A percentile compares a stretch with the other conserved stretches of the same genome.
Evolutionary conservation across 1,284 basidiomycete genomes (phyloP).

Genomic region (Ustilago trichophora): DNA sequence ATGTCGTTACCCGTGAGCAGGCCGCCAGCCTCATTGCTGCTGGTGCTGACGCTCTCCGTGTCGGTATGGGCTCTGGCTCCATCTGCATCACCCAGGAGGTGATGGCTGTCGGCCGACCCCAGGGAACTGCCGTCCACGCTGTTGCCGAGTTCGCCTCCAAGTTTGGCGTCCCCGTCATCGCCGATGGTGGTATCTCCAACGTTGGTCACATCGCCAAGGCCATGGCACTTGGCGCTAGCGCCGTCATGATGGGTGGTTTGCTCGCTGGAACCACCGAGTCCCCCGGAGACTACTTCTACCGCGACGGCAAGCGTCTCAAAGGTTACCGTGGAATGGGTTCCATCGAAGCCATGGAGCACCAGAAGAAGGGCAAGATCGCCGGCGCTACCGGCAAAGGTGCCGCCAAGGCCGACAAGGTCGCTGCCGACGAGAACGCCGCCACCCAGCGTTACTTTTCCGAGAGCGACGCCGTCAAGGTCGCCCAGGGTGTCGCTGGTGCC

Average conservation of each 20-base stretch:
- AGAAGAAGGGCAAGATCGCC: slow-evolving; percentile 57
- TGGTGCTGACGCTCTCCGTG: slow-evolving; percentile 90
- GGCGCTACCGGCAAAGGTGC: slow-evolving; percentile 68
- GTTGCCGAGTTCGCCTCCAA: slow-evolving; percentile 91
- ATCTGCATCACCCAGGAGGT: slow-evolving; percentile 99
- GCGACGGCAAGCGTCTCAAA: slow-evolving; percentile 98
- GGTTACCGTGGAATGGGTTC: slow-evolving; percentile 98
- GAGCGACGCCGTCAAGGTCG: slow-evolving; percentile 91
- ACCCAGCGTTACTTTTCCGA: slow-evolving; percentile 98
- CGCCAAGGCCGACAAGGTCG: slow-evolving; percentile 70
- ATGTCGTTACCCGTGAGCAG: slow-evolving; percentile 97
- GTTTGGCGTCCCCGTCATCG: slow-evolving; percentile 96
- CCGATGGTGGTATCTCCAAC: slow-evolving; percentile 96
- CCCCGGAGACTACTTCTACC: slow-evolving; percentile 98
- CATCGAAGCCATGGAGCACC: slow-evolving; percentile 66
- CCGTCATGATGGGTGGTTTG: slow-evolving; percentile 98
- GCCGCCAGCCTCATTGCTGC: slow-evolving; percentile 92
- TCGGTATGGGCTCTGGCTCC: slow-evolving; percentile 97
- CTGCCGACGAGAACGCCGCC: slow-evolving; percentile 79
- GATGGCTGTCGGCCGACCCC: slow-evolving; percentile 98
- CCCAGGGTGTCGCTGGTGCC: slow-evolving; percentile 89
- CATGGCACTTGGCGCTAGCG: slow-evolving; percentile 87
- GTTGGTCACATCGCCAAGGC: slow-evolving; percentile 99
- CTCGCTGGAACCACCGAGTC: slow-evolving; percentile 96
- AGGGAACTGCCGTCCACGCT: slow-evolving; percentile 93